Base-by-base conservation (phyloP, 345 rosid species). In the Kandelia obovata region DNA sequence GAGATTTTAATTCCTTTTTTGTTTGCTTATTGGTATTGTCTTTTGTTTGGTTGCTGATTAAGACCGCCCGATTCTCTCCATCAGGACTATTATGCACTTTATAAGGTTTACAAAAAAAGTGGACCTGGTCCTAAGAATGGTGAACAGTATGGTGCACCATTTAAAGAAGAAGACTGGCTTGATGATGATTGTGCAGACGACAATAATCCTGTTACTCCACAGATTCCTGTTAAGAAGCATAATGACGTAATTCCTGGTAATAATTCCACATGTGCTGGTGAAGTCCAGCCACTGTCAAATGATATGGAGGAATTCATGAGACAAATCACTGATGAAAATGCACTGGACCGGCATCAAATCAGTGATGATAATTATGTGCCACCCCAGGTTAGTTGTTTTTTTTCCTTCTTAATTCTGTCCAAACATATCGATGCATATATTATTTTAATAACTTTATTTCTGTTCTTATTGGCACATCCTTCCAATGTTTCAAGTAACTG, bases 61-160 rank as follows among this genome's bases (percentile, higher is more conserved):
- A 25, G 30, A 21, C 16, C 28, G 8, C 15, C 16, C 9, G 30
- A 56, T 56, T 56, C 59, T 56, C 59, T 21, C 28, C 76, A 66
- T 71, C 79, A 86, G 85, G 93, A 86, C 58, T 84, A 81, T 78
- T 94, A 73, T 77, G 95, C 88, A 58, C 91, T 94, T 69, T 89
- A 88, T 73, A 94, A 94, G 81, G 78, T 84, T 64, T 94, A 30
- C 73, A 94, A 91, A 74, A 94, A 94, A 64, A 94, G 97, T 69
- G 98, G 98, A 59, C 84, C 92, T 79, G 97, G 98, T 71, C 98
- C 98, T 7, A 91, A 94, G 78, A 91, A 94, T 21, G 98, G 98
- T 67, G 97, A 87, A 81, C 97, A 94, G 61, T 94, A 94, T 68
- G 96, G 98, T 25, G 98, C 98, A 37, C 96, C 92, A 10, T 94